Conservation (phyloP, 2,329 filamentous ascomycete genomes). For the Diaporthe batatas region DNA sequence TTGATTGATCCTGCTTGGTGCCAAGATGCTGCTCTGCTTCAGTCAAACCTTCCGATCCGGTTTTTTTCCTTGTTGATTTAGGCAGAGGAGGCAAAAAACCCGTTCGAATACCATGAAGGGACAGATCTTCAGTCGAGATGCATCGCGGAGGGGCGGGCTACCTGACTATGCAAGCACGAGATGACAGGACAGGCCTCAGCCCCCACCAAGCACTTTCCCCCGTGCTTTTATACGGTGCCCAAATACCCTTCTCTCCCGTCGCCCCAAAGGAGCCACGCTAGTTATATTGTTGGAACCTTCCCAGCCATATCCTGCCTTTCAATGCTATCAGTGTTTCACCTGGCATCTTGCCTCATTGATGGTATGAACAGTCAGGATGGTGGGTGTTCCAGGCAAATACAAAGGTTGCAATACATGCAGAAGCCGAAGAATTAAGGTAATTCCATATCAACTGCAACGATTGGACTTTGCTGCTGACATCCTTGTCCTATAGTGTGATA, state of each 20-base stretch:
- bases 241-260: constrained; percentile 16
- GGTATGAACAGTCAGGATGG: constrained; percentile 57
- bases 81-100: background rate
- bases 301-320: background rate
- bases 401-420: constrained; percentile 75
- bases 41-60: background rate
- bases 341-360: constrained; percentile 21
- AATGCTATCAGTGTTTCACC: background rate
- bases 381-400: constrained; percentile 73
- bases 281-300: background rate
- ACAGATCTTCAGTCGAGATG: constrained; percentile 11
- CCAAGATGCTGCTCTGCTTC: background rate
- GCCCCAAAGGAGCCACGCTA: background rate
- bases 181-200: constrained; percentile 17
- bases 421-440: constrained; percentile 69
- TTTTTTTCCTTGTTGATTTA: background rate
- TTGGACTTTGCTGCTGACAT: background rate
- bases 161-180: constrained; percentile 13
- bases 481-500: constrained; percentile 65
- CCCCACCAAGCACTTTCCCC: constrained; percentile 31
- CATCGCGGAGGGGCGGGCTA: constrained; percentile 19
- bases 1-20: constrained; percentile 1
- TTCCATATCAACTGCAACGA: constrained; percentile 41
- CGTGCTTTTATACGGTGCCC: constrained; percentile 22
- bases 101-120: background rate